These are phyloP conservation scores for Penicillium sp. DNA, from an alignment of 2,329 filamentous ascomycete genomes.

Conservation along the genomic window DNA sequence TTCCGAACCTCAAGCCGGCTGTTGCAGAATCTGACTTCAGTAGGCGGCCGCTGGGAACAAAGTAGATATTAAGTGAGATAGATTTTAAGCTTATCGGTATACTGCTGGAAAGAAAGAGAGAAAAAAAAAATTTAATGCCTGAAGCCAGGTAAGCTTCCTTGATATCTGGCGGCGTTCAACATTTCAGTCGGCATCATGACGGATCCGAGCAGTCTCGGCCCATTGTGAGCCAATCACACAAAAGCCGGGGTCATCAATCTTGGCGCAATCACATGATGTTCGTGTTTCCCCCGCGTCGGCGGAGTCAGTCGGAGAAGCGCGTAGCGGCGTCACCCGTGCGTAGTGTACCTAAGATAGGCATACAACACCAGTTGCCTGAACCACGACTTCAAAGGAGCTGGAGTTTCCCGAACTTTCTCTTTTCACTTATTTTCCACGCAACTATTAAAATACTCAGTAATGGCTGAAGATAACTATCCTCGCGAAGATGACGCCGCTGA, in stretches of 20 bases:
- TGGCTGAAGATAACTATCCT: conserved; percentile 43
- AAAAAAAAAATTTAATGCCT: neutral
- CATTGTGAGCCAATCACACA: conserved; percentile 34
- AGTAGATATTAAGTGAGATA: neutral
- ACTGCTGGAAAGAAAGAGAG: neutral
- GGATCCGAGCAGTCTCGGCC: conserved; percentile 18
- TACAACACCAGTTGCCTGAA: conserved; percentile 4
- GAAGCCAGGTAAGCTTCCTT: neutral
- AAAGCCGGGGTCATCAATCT: conserved; percentile 33
- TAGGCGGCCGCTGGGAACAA: neutral
- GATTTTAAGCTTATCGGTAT: neutral
- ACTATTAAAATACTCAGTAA: conserved; percentile 24
- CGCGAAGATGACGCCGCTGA: conserved; percentile 48
- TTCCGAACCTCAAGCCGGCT: conserved; percentile 25
- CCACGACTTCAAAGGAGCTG: conserved; percentile 5
- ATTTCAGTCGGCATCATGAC: conserved; percentile 22
- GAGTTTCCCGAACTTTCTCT: neutral
- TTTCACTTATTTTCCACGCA: neutral
- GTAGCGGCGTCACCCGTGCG: conserved; percentile 21
- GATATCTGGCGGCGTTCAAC: neutral
- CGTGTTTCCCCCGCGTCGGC: conserved; percentile 37
- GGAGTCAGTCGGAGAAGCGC: conserved; percentile 25
- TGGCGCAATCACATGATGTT: conserved; percentile 39
- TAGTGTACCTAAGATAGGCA: conserved; percentile 29
- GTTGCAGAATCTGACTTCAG: neutral